A percentile compares a stretch with the other conserved stretches of the same genome.
phyloP scores from a whole-genome alignment of 345 rosid genomes.

The Citropsis articulata region DNA sequence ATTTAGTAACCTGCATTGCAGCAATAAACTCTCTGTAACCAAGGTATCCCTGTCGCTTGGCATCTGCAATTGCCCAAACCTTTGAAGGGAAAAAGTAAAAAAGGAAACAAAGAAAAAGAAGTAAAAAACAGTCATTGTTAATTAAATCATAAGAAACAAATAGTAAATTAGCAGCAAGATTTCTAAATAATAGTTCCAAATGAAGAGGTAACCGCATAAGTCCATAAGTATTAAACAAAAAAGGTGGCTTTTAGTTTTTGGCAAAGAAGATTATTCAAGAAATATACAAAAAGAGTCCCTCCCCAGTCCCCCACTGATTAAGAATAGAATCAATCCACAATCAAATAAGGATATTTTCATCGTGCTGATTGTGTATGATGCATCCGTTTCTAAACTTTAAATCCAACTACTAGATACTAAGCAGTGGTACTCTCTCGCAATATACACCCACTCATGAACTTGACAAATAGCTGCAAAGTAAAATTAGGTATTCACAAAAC shows the following conservation, averaged over 20 bases:
- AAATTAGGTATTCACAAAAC: not conserved
- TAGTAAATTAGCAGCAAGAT: not conserved
- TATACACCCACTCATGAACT: too few species aligned
- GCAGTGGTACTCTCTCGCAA: not conserved
- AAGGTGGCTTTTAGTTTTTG: too few species aligned
- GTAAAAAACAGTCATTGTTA: conserved; percentile 1
- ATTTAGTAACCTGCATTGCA: conserved; percentile 62
- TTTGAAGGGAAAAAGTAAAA: conserved; percentile 13
- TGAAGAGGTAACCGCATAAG: not conserved
- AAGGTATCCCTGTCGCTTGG: conserved; percentile 82
- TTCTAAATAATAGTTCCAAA: not conserved
- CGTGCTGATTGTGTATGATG: not conserved
- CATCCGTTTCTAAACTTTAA: not conserved
- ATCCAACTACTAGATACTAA: not conserved
- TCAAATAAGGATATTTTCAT: not conserved
- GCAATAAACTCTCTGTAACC: conserved; percentile 66
- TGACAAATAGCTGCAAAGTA: too few species aligned
- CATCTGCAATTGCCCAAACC: conserved; percentile 96
- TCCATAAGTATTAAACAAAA: not conserved
- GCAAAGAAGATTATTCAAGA: not conserved
- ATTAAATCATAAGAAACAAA: not conserved
- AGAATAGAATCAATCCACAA: not conserved
- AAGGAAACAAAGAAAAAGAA: not conserved
- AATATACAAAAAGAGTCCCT: not conserved
- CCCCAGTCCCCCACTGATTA: not conserved